Conservation (phyloP, 345 rosid genomes). For the Toxicodendron radicans region DNA sequence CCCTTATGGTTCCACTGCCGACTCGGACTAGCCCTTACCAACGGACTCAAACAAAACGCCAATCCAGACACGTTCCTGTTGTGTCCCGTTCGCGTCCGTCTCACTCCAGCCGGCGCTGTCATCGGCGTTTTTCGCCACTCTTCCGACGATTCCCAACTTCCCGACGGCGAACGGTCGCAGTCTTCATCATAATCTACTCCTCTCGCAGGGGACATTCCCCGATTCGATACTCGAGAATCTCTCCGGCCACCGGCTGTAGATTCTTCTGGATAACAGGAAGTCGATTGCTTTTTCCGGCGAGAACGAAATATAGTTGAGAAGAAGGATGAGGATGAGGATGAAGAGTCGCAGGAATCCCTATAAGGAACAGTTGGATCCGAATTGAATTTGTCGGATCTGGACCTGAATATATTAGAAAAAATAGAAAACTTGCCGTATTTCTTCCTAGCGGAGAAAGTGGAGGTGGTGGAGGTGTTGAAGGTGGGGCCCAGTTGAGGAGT, state of each 20-base stretch:
- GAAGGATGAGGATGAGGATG: conserved; percentile 58
- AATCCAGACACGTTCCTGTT: conserved; percentile 50
- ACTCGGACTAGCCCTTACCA: conserved; percentile 87
- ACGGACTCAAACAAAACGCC: conserved; percentile 83
- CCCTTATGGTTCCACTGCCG: conserved; percentile 60
- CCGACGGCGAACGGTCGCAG: conserved; percentile 35
- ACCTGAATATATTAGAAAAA: conserved; percentile 53
- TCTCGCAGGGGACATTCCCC: conserved; percentile 83
- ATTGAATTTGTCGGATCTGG: conserved; percentile 63
- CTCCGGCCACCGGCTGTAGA: conserved; percentile 26
- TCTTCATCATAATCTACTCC: conserved; percentile 37
- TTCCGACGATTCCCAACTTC: conserved; percentile 42
- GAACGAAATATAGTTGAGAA: conserved; percentile 45
- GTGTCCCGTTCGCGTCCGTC: conserved; percentile 28
- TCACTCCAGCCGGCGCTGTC: conserved; percentile 34
- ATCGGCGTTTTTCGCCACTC: conserved; percentile 44
- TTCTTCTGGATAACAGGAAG: conserved; percentile 31
- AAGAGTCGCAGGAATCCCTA: conserved; percentile 30
- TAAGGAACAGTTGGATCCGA: conserved; percentile 40
- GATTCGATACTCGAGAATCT: conserved; percentile 39
- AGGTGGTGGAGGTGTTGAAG: conserved; percentile 21
- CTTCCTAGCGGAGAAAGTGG: conserved; percentile 35
- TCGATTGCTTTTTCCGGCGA: conserved; percentile 44
- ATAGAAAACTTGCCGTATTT: conserved; percentile 44
- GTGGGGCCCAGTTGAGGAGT: conserved; percentile 75